Evolutionary conservation across 371 early-diverging fungal genomes (phyloP), one percentile per base, ranked within the genome.

Genomic region (Mucor racemosus): DNA sequence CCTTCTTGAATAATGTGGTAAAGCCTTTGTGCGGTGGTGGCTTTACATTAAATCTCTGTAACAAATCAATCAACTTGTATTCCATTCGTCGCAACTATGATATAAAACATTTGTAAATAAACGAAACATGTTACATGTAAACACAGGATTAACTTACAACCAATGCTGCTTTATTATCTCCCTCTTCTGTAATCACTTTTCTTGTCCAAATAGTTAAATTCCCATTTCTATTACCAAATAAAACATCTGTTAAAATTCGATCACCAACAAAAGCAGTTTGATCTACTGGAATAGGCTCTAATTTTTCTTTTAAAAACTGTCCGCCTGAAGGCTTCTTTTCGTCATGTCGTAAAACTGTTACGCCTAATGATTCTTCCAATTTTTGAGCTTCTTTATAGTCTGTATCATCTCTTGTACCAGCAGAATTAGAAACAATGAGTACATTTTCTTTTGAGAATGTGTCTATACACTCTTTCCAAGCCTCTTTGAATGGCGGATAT

Each of bases 361-460:
- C 87, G 53, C 84, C 80, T 50, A 83, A 42, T 0, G 81, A 58
- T 8, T 54, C 40, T 62, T 89, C 89, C 7, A 88, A 72, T 13
- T 69, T 66, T 1, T 63, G 39, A 38, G 89, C 89, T 87, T 91
- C 85, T 85, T 73, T 64, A 61, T 71, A 60, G 5, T 81, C 81
- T 7, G 60, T 60, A 74, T 96, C 97, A 67, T 96, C 97, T 0
- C 64, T 62, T 0, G 93, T 93, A n/a, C 97, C 97, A 8, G 94
- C 95, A 13, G 96, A 96, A 74, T 97, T 97, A 64, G 97, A 97
- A n/a, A 95, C 90, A 54, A 97, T 90, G 0, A 88, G 74, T 8
- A 97, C 69, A 13, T 85, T 86, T 11, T 86, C 79, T 21, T 62
- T 50, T 1, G 88, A 86, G 75, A 95, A 96, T 1, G 75, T 74